Evolutionary conservation across 768 basidiomycete genomes (phyloP).

Genomic region (Cystoderma amianthinum): DNA sequence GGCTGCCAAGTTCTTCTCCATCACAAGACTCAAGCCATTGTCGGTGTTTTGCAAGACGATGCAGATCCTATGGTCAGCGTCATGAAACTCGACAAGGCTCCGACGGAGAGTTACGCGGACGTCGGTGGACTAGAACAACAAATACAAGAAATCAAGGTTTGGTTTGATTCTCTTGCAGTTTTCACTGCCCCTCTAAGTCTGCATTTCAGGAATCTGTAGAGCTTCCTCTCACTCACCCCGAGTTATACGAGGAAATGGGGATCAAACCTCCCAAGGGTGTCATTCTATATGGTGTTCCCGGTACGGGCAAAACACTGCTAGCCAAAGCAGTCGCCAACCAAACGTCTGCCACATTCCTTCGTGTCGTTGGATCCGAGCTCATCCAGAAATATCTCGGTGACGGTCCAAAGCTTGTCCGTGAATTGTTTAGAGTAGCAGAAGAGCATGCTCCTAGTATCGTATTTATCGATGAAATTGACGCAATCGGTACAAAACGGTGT

Average conservation of each 20-base stretch:
- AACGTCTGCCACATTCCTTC: constrained; percentile 96
- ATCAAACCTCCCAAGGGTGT: constrained; percentile 99
- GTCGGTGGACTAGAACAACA: constrained; percentile 95
- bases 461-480: constrained; percentile 99
- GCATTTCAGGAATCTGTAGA: constrained; percentile 93
- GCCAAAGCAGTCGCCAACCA: constrained; percentile 98
- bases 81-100: constrained; percentile 99
- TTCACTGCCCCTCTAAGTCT: constrained; percentile 2
- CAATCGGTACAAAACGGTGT: constrained; percentile 94
- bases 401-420: constrained; percentile 95
- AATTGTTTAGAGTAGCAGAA: constrained; percentile 94
- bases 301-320: constrained; percentile 95
- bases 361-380: constrained; percentile 94
- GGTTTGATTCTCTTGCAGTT: constrained; percentile 8
- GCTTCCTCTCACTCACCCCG: constrained; percentile 94
- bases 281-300: constrained; percentile 96
- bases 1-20: constrained; percentile 93
- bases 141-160: constrained; percentile 97
- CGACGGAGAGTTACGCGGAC: constrained; percentile 97
- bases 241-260: constrained; percentile 99
- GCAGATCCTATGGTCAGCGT: constrained; percentile 93
- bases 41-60: constrained; percentile 95
- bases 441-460: constrained; percentile 98
- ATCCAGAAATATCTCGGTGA: constrained; percentile 99
- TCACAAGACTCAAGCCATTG: constrained; percentile 92